Evolutionary conservation across 2,329 filamentous ascomycete genomes (phyloP).

Genomic region (Aspergillus oerlinghausenensis): DNA sequence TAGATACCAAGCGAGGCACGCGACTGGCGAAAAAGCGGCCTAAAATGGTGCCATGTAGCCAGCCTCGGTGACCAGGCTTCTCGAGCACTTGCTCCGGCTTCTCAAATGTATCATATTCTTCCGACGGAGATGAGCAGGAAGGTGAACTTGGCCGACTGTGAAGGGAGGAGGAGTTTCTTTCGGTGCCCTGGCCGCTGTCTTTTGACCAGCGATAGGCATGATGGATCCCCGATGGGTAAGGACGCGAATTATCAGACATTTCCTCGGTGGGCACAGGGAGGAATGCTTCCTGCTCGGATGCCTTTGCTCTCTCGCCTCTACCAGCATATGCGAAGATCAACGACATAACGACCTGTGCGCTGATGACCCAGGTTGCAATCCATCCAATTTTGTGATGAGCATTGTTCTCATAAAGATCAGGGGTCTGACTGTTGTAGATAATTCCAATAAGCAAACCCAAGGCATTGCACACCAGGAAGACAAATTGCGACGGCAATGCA

Average conservation of each 20-base stretch:
- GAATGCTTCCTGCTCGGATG: slow-evolving; percentile 55
- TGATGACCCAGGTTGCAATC: slow-evolving; percentile 69
- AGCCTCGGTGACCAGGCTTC: slow-evolving; percentile 30
- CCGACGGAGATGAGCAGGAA: slow-evolving; percentile 43
- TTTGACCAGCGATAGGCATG: slow-evolving; percentile 57
- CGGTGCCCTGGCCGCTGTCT: slow-evolving; percentile 72
- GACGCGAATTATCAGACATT: slow-evolving; percentile 50
- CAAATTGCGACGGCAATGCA: slow-evolving; percentile 63
- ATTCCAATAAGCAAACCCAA: slow-evolving; percentile 61
- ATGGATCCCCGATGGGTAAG: slow-evolving; percentile 34
- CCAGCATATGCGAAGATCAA: slow-evolving; percentile 59
- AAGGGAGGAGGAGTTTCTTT: slow-evolving; percentile 62
- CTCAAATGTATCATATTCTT: slow-evolving; percentile 49
- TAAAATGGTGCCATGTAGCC: slow-evolving; percentile 45
- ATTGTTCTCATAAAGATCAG: slow-evolving; percentile 81
- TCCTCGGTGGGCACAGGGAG: slow-evolving; percentile 58
- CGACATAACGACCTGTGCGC: slow-evolving; percentile 65
- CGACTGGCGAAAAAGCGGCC: slow-evolving; percentile 51
- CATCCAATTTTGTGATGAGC: slow-evolving; percentile 87
- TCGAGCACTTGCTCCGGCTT: slow-evolving; percentile 44
- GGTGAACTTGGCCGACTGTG: slow-evolving; percentile 63
- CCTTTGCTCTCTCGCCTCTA: slow-evolving; percentile 31
- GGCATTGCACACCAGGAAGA: slow-evolving; percentile 61
- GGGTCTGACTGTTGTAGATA: slow-evolving; percentile 74
- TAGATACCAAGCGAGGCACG: slow-evolving; percentile 54